Percentiles rank a stretch among this genome's conserved stretches.
Conservation (phyloP, 2,329 filamentous ascomycete genomes). For the Aspergillus jensenii region DNA sequence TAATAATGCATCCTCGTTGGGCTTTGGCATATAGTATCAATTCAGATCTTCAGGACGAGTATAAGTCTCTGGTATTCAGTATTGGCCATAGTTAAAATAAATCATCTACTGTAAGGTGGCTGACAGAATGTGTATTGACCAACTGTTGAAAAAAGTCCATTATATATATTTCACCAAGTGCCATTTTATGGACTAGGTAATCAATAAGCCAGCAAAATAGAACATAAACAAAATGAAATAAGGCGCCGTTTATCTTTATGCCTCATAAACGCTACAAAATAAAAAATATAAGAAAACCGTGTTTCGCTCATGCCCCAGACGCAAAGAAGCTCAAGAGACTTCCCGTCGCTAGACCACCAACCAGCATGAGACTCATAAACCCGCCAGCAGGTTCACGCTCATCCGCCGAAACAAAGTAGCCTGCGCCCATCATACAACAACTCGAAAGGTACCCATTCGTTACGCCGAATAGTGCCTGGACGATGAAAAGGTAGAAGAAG, state of each 20-base stretch:
- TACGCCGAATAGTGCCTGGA: constrained; percentile 80
- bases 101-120: no score
- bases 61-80: no score
- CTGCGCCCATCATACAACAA: constrained; percentile 87
- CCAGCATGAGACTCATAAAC: constrained; percentile 92
- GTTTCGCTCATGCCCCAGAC: constrained; percentile 37
- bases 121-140: no score
- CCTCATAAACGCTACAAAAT: neutral
- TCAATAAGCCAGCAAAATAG: neutral
- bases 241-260: neutral
- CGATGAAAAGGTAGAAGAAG: constrained; percentile 79
- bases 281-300: neutral
- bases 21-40: neutral
- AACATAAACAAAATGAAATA: neutral
- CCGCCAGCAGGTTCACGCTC: constrained; percentile 87
- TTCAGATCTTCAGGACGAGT: neutral
- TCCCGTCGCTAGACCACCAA: constrained; percentile 77
- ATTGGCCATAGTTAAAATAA: no score
- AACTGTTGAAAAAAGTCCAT: neutral
- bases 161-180: neutral
- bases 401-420: constrained; percentile 74
- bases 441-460: constrained; percentile 86
- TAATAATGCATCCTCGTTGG: neutral
- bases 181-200: neutral
- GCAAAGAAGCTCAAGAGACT: constrained; percentile 84